Evolutionary conservation across 1,284 basidiomycete genomes (phyloP).

Genomic region (Cystobasidium slooffiae): DNA sequence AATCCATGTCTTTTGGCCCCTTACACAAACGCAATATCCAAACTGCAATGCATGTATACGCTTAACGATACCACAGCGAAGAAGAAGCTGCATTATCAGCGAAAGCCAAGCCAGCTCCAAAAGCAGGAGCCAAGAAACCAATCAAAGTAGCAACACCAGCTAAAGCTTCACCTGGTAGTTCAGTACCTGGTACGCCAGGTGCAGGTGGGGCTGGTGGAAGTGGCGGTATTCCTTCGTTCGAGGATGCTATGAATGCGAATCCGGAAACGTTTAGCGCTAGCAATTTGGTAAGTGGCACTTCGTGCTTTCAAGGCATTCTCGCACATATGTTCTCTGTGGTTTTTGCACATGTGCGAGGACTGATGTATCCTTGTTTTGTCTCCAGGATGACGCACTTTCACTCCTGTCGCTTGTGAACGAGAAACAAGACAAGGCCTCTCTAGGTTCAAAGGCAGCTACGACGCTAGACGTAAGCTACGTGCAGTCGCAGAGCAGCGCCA

Average conservation of each 20-base stretch:
- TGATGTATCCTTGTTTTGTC: not conserved
- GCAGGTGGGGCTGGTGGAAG: constrained; percentile 68
- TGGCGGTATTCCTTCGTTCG: constrained; percentile 49
- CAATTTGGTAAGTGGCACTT: constrained; percentile 64
- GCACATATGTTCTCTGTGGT: not conserved
- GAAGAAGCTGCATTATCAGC: constrained; percentile 66
- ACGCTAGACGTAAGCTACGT: constrained; percentile 34
- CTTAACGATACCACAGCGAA: constrained; percentile 54
- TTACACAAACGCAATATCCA: too few species aligned
- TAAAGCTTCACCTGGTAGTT: constrained; percentile 16
- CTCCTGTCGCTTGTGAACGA: constrained; percentile 85
- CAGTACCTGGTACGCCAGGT: constrained; percentile 54
- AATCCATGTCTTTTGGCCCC: too few species aligned
- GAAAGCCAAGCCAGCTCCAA: constrained; percentile 68
- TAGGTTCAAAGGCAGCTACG: constrained; percentile 57
- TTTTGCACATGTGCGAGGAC: too few species aligned
- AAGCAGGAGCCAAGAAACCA: constrained; percentile 68
- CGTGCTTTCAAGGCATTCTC: not conserved
- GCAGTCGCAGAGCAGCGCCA: not conserved
- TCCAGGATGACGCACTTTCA: constrained; percentile 81
- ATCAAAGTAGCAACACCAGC: constrained; percentile 47
- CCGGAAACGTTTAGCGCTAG: constrained; percentile 76
- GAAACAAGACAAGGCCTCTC: constrained; percentile 87
- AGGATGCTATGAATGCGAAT: constrained; percentile 43
- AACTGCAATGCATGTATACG: too few species aligned